These are phyloP conservation scores for Solanum hybrid DNA, from an alignment of 305 asterid species.

Conservation along the genomic window DNA sequence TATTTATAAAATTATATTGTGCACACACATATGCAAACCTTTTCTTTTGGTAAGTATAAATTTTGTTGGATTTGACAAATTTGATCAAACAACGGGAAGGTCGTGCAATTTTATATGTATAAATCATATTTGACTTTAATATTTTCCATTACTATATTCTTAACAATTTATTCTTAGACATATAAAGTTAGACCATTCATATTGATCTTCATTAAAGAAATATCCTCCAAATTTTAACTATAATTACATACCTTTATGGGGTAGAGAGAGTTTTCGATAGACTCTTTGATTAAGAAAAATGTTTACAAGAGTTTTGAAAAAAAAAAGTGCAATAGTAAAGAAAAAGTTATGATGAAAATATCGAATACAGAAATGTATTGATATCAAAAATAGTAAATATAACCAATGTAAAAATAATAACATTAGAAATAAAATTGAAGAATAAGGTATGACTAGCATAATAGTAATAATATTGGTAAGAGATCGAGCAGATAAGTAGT, in stretches of 20 bases:
- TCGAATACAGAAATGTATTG: neutral
- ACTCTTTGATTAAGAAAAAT: accelerated
- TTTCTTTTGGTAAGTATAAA: neutral
- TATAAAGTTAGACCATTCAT: neutral
- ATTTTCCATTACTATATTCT: neutral
- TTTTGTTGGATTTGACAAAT: neutral
- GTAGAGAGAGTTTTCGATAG: neutral
- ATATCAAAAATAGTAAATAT: neutral
- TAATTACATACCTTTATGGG: neutral
- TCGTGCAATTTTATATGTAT: neutral
- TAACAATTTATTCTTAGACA: neutral
- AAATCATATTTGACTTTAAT: neutral
- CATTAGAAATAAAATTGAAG: accelerated
- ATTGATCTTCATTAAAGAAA: neutral
- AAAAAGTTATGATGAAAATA: neutral
- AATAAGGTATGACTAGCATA: neutral
- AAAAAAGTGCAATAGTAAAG: no score
- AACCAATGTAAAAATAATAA: neutral
- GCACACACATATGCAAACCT: neutral
- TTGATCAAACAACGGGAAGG: neutral
- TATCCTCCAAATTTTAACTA: neutral
- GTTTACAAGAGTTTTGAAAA: no score
- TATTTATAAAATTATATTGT: neutral
- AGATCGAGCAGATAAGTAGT: accelerated
- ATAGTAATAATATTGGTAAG: neutral